Evolutionary conservation across 2,329 filamentous ascomycete species (phyloP).

Genomic region (Hymenoscyphus infarciens): DNA sequence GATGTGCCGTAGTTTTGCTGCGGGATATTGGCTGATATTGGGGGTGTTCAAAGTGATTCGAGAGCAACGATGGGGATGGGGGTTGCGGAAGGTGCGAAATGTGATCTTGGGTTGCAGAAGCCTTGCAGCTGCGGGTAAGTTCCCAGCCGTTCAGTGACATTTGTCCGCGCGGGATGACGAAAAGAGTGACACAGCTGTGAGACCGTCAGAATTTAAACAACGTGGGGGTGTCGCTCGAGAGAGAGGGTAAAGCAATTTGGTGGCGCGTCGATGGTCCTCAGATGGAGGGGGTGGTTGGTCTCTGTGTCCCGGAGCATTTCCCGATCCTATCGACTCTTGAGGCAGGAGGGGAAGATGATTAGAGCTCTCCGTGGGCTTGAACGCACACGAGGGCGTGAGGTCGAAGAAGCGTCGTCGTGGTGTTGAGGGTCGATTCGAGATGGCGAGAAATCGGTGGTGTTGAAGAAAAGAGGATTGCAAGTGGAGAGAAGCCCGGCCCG

Average conservation of each 20-base stretch:
- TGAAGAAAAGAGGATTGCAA: not conserved
- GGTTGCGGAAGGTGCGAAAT: not conserved
- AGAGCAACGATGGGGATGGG: not conserved
- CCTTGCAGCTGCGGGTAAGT: not conserved
- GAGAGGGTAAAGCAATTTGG: not conserved
- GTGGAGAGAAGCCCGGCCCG: not conserved
- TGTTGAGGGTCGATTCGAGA: not conserved
- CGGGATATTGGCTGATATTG: conserved; percentile 3
- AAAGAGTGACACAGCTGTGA: not conserved
- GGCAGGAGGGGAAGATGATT: not conserved
- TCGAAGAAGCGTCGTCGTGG: not conserved
- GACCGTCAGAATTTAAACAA: not conserved
- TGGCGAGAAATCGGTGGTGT: not conserved
- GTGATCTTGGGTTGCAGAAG: conserved; percentile 2
- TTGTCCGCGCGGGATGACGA: not conserved
- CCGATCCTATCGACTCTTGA: not conserved
- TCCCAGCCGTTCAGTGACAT: not conserved
- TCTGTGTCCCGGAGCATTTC: not conserved
- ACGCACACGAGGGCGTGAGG: not conserved
- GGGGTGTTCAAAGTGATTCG: not conserved
- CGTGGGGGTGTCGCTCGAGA: conserved; percentile 2
- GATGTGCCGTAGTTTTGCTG: not conserved
- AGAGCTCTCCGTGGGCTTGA: not conserved
- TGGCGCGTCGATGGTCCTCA: not conserved
- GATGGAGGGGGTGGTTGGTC: not conserved